These are phyloP conservation scores for Aechmea fasciata DNA, from an alignment of 176 grass and related monocot species.

Conservation along the genomic window DNA sequence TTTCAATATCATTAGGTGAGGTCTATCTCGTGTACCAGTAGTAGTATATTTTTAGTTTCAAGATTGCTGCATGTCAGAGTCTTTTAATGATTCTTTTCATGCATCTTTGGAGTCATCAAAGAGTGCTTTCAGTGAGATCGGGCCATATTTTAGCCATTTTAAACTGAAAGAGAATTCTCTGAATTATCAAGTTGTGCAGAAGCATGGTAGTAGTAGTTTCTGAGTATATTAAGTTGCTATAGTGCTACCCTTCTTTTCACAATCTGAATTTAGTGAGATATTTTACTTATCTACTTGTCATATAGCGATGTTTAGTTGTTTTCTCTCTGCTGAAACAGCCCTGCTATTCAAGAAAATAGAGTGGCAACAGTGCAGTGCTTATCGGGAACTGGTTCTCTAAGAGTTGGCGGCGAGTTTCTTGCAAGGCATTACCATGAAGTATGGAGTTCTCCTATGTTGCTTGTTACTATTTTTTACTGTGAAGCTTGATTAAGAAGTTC, in stretches of 20 bases:
- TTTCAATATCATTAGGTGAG: no score
- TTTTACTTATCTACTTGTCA: neutral
- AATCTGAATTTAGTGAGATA: neutral
- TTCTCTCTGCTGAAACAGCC: conserved; percentile 27
- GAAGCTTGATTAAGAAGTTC: neutral
- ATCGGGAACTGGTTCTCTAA: conserved; percentile 88
- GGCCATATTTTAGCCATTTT: no score
- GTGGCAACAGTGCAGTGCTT: conserved; percentile 81
- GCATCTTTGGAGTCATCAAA: no score
- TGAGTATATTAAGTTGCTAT: no score
- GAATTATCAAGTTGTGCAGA: no score
- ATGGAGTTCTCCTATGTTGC: conserved; percentile 1
- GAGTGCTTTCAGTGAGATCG: no score
- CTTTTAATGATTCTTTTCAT: no score
- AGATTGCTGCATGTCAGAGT: no score
- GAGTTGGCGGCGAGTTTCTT: conserved; percentile 94
- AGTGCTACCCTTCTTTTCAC: neutral
- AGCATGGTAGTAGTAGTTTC: no score
- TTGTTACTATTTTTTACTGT: neutral
- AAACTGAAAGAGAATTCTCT: no score
- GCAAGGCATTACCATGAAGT: conserved; percentile 93
- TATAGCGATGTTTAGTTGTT: neutral
- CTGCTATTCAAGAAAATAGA: conserved; percentile 81
- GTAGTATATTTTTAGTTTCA: no score
- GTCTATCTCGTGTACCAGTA: no score